Conservation (phyloP, 2,329 filamentous ascomycete genomes). For the Ceratocystis huliohia region DNA sequence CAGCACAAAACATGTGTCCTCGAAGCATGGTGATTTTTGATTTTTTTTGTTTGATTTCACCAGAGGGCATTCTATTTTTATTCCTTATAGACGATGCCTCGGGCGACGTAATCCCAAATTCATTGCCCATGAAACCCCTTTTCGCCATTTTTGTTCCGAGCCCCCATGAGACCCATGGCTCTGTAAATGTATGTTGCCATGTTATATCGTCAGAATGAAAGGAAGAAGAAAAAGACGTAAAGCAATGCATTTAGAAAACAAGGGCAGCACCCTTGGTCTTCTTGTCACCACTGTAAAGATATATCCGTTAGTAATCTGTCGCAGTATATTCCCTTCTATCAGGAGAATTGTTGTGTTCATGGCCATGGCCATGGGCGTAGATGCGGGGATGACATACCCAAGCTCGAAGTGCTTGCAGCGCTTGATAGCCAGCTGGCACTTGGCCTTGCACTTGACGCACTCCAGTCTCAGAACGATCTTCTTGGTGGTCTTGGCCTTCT, state of each 20-base stretch:
- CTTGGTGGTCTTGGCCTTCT: slow-evolving; percentile 99
- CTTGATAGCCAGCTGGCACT: slow-evolving; percentile 95
- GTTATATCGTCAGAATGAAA: slow-evolving; percentile 36
- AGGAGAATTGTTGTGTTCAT: neutral
- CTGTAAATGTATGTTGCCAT: slow-evolving; percentile 14
- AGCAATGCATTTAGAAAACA: slow-evolving; percentile 74
- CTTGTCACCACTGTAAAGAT: slow-evolving; percentile 81
- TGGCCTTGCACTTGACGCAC: slow-evolving; percentile 96
- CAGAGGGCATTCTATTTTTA: slow-evolving; percentile 28
- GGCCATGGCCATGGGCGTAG: neutral
- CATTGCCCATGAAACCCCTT: slow-evolving; percentile 33
- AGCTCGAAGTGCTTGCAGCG: slow-evolving; percentile 99
- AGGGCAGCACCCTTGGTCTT: slow-evolving; percentile 99
- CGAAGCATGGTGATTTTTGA: slow-evolving; percentile 10
- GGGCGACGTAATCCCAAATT: slow-evolving; percentile 25
- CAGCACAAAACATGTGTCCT: neutral
- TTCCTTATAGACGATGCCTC: slow-evolving; percentile 36
- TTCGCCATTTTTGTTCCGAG: slow-evolving; percentile 31
- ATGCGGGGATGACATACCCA: slow-evolving; percentile 52
- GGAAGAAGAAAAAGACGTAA: slow-evolving; percentile 31
- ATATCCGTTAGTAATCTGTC: slow-evolving; percentile 31
- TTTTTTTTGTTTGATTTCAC: slow-evolving; percentile 23
- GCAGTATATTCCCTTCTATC: neutral
- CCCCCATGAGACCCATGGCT: slow-evolving; percentile 14
- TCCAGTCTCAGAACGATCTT: slow-evolving; percentile 98